Percentiles rank a stretch among this genome's conserved stretches.
These are phyloP conservation scores for Venturia carpophila DNA, from an alignment of 2,329 filamentous ascomycete species.

Conservation along the genomic window DNA sequence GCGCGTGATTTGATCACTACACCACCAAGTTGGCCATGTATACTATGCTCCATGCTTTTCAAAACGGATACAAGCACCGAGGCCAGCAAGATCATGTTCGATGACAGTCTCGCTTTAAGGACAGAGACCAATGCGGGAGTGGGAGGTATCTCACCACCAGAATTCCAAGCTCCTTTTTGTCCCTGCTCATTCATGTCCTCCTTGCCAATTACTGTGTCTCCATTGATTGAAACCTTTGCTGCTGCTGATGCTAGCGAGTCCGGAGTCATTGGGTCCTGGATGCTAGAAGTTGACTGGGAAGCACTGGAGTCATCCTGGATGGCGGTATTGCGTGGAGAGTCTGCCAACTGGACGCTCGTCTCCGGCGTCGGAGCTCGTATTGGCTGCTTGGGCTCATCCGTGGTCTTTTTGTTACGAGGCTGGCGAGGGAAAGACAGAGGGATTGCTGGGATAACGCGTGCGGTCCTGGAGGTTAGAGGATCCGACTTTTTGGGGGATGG, in stretches of 20 bases:
- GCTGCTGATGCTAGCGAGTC: conserved; percentile 11
- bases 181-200: not conserved
- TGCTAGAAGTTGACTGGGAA: not conserved
- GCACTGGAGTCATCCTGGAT: not conserved
- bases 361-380: not conserved
- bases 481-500: not conserved
- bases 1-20: too few species aligned
- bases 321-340: not conserved
- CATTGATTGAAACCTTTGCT: not conserved
- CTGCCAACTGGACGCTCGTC: conserved; percentile 6
- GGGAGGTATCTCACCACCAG: conserved; percentile 2
- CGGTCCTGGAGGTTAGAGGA: not conserved
- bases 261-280: conserved; percentile 13
- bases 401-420: not conserved
- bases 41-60: not conserved
- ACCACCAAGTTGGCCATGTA: not conserved
- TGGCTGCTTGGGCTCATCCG: not conserved
- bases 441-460: conserved; percentile 4
- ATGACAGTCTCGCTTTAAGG: not conserved
- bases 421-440: conserved; percentile 5
- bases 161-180: not conserved
- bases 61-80: not conserved
- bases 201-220: not conserved
- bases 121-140: not conserved
- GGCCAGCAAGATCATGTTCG: not conserved